Evolutionary conservation across 2,329 filamentous ascomycete species (phyloP).

Genomic region (Stachybotrys chlorohalonatus): DNA sequence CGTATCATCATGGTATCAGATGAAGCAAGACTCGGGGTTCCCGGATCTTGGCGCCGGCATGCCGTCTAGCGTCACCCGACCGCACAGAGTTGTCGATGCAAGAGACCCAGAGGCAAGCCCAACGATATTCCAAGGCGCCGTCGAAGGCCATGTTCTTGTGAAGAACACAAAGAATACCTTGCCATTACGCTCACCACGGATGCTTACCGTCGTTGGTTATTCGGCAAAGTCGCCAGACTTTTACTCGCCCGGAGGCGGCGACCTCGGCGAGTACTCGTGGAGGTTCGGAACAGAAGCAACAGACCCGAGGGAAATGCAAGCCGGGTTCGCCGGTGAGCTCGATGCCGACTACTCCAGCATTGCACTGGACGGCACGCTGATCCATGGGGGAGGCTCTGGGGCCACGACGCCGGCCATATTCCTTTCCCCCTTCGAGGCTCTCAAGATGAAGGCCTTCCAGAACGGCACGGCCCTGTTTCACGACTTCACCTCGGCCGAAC

Average conservation of each 20-base stretch:
- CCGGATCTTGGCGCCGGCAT: conserved; percentile 41
- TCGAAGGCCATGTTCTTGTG: conserved; percentile 54
- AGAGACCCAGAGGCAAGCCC: conserved; percentile 33
- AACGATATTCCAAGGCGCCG: conserved; percentile 25
- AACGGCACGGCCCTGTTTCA: conserved; percentile 17
- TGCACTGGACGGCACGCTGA: conserved; percentile 38
- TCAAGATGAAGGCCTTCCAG: neutral
- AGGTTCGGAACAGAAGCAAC: neutral
- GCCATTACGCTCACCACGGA: conserved; percentile 39
- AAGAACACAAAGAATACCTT: conserved; percentile 60
- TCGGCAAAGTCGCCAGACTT: conserved; percentile 19
- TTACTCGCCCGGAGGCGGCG: neutral
- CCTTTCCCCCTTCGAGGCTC: neutral
- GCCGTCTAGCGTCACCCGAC: conserved; percentile 46
- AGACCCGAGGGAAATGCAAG: neutral
- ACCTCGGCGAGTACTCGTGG: neutral
- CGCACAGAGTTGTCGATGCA: conserved; percentile 39
- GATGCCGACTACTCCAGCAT: conserved; percentile 42
- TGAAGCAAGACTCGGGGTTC: conserved; percentile 40
- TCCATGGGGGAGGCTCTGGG: conserved; percentile 42
- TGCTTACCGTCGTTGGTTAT: conserved; percentile 50
- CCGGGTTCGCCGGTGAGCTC: conserved; percentile 14
- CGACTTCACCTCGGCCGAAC: conserved; percentile 25
- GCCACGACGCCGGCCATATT: conserved; percentile 40
- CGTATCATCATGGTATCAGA: conserved; percentile 49